These are phyloP conservation scores for Acer negundo DNA, from an alignment of 345 rosid species.

Conservation along the genomic window DNA sequence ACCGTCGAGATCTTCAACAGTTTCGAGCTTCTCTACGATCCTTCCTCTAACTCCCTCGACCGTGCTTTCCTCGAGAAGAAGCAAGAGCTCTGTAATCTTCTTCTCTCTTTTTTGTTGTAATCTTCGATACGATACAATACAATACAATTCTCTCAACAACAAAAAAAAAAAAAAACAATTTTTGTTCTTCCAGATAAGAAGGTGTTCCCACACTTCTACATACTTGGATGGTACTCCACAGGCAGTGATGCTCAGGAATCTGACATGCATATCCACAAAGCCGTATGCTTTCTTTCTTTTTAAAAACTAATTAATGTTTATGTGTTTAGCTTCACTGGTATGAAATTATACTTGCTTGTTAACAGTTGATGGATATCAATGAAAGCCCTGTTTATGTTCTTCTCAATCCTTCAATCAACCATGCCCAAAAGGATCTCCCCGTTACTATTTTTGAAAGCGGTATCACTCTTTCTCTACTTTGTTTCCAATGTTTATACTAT, in stretches of 20 bases:
- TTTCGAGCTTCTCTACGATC: slow-evolving; percentile 89
- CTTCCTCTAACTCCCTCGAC: slow-evolving; percentile 64
- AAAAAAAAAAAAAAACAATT: background rate
- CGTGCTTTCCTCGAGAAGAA: slow-evolving; percentile 92
- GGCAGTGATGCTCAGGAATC: slow-evolving; percentile 88
- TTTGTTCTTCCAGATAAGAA: slow-evolving; percentile 60
- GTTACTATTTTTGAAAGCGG: slow-evolving; percentile 90
- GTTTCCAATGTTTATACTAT: too few relatives aligned
- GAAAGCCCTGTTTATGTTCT: slow-evolving; percentile 95
- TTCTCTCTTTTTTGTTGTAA: background rate
- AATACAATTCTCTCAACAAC: background rate
- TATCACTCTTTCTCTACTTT: slow-evolving; percentile 24
- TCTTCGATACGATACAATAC: too few relatives aligned
- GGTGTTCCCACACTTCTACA: slow-evolving; percentile 86
- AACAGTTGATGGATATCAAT: slow-evolving; percentile 94
- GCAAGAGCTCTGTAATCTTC: slow-evolving; percentile 84
- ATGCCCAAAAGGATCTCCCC: slow-evolving; percentile 91
- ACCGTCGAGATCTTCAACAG: slow-evolving; percentile 97
- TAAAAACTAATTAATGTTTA: background rate
- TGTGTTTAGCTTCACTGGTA: background rate
- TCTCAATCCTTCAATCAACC: slow-evolving; percentile 85
- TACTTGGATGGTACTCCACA: slow-evolving; percentile 95
- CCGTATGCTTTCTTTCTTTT: slow-evolving; percentile 50
- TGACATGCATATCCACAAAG: slow-evolving; percentile 91
- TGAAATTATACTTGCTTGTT: background rate